Evolutionary conservation across 441 rosid genomes (phyloP).

Genomic region (Gossypium schwendimanii): DNA sequence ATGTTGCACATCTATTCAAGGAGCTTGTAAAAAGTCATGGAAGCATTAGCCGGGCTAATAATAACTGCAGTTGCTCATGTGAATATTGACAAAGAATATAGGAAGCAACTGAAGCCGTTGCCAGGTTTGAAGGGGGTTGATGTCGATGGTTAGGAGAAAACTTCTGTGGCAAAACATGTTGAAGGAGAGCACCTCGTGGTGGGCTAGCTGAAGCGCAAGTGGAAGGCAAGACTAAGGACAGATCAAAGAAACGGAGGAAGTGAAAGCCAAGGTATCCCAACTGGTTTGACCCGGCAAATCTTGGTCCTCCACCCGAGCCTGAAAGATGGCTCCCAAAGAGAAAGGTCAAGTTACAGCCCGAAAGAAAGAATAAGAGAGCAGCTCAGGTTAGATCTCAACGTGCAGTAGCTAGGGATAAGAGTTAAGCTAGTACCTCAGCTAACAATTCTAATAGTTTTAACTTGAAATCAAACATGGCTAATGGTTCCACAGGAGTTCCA

Average conservation of each 20-base stretch:
- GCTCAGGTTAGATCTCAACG: constrained; percentile 92
- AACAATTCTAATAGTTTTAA: constrained; percentile 26
- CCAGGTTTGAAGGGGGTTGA: constrained; percentile 66
- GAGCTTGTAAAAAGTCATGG: constrained; percentile 68
- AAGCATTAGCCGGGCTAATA: constrained; percentile 69
- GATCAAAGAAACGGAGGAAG: constrained; percentile 86
- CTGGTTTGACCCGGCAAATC: constrained; percentile 89
- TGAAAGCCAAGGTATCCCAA: constrained; percentile 90
- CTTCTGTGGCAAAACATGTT: constrained; percentile 76
- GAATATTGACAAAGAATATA: constrained; percentile 64
- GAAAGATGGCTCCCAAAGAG: constrained; percentile 97
- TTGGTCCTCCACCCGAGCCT: constrained; percentile 92
- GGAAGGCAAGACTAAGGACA: constrained; percentile 65
- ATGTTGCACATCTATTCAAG: constrained; percentile 70
- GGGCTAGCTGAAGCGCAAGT: constrained; percentile 29
- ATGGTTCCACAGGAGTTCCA: constrained; percentile 38
- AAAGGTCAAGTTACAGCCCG: constrained; percentile 87
- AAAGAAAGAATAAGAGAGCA: constrained; percentile 88
- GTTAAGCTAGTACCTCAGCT: constrained; percentile 47
- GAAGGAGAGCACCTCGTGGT: constrained; percentile 36
- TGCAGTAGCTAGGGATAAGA: constrained; percentile 68
- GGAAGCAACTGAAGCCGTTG: constrained; percentile 68
- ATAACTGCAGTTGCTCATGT: constrained; percentile 72
- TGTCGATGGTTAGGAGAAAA: constrained; percentile 69
- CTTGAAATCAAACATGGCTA: constrained; percentile 40